phyloP scores from a whole-genome alignment of 495 filamentous ascomycete species.

The Aeminium ludgeri region DNA sequence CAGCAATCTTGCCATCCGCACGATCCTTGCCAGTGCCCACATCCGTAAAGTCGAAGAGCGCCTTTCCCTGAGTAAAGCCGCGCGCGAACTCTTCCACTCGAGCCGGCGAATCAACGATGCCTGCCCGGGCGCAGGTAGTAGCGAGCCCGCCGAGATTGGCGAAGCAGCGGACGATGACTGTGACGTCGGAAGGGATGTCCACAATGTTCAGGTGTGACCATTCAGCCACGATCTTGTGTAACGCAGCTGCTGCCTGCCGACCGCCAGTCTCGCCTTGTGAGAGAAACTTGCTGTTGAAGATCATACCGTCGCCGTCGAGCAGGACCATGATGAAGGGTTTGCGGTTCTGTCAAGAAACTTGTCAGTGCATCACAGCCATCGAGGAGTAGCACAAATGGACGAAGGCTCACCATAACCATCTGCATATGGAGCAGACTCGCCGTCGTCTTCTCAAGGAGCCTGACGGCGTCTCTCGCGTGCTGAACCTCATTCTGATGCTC shows the following conservation, averaged over 20 bases:
- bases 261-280: slow-evolving; percentile 33
- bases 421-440: slow-evolving; percentile 5
- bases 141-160: slow-evolving; percentile 40
- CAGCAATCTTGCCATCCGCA: slow-evolving; percentile 36
- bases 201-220: slow-evolving; percentile 6
- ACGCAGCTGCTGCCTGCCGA: slow-evolving; percentile 34
- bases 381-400: not conserved
- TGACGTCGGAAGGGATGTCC: slow-evolving; percentile 27
- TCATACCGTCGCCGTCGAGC: slow-evolving; percentile 45
- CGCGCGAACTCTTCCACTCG: slow-evolving; percentile 34
- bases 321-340: slow-evolving; percentile 44
- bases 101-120: slow-evolving; percentile 23
- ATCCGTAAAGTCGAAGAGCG: slow-evolving; percentile 45
- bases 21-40: slow-evolving; percentile 43
- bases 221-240: slow-evolving; percentile 30
- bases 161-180: slow-evolving; percentile 44
- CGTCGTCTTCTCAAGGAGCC: not conserved
- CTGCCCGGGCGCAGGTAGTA: slow-evolving; percentile 31
- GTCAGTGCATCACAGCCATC: not conserved
- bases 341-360: slow-evolving; percentile 17
- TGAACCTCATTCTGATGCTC: slow-evolving; percentile 4
- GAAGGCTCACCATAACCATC: slow-evolving; percentile 4
- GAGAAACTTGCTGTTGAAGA: slow-evolving; percentile 40
- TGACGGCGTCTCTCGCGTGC: not conserved
- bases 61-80: slow-evolving; percentile 42